Evolutionary conservation across 2,329 filamentous ascomycete species (phyloP).

Genomic region (Cryphonectria naterciae): DNA sequence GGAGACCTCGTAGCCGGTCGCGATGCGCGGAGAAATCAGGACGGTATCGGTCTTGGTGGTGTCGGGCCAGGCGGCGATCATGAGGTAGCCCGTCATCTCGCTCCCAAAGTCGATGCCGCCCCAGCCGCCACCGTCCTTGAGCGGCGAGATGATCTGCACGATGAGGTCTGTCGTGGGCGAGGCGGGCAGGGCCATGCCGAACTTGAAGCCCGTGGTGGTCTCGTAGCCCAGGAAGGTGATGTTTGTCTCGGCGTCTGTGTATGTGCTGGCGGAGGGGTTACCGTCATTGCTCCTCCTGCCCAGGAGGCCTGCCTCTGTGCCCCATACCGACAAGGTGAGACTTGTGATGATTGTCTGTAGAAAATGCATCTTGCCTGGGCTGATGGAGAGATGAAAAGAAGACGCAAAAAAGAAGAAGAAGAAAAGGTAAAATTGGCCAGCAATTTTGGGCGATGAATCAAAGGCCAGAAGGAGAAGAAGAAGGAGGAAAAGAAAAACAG

Average conservation of each 20-base stretch:
- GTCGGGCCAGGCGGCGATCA: conserved; percentile 55
- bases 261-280: conserved; percentile 17
- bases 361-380: conserved; percentile 17
- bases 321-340: conserved; percentile 19
- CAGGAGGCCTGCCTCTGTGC: conserved; percentile 15
- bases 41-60: conserved; percentile 42
- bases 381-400: not conserved
- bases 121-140: conserved; percentile 29
- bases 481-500: not conserved
- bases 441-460: conserved; percentile 11
- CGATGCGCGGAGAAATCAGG: conserved; percentile 36
- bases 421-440: conserved; percentile 21
- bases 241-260: conserved; percentile 26
- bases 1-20: conserved; percentile 43
- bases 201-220: conserved; percentile 21
- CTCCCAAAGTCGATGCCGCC: conserved; percentile 28
- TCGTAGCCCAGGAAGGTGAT: conserved; percentile 29
- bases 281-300: conserved; percentile 15
- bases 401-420: not conserved
- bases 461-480: not conserved
- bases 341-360: conserved; percentile 11
- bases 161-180: conserved; percentile 27
- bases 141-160: conserved; percentile 28
- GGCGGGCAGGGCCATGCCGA: conserved; percentile 28
- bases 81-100: conserved; percentile 37